Base-by-base conservation (phyloP, 2,329 filamentous ascomycete genomes). In the Raffaelea albimanens region DNA sequence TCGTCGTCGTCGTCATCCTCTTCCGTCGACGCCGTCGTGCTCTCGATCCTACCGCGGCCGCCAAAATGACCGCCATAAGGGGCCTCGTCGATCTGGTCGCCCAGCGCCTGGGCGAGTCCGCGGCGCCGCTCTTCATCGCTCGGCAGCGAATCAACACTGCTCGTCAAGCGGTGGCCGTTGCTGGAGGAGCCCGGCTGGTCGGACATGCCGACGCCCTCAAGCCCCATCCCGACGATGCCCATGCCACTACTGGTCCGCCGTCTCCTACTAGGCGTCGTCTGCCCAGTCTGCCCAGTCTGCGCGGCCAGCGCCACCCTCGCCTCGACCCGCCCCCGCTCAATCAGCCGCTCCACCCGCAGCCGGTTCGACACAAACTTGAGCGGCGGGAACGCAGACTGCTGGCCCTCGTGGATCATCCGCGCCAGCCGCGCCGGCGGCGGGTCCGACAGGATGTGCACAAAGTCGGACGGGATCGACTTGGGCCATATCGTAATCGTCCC, bases 401-500 rank as follows among this genome's bases (percentile, higher is more conserved):
- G 85, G 19, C 93, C 93, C 49, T 87, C 85, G 52, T 89, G 85
- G 14, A 98, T 78, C 91, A 97, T 96, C 34, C 85, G 76, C 7
- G 85, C 87, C 11, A 98, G 68, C 4, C 89, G 75, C 43, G 81
- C 70, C 3, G 82, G 71, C 39, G 80, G 83, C 0, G 93, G 93
- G 59, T 98, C 93, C 1, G 83, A 81, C 1, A 98, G 74, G 52
- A 98, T 95, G 57, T 87, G 79, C 61, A 76, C 81, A 61, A 96
- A 94, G 66, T 98, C 93, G 1, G 80, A 84, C 2, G 80, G 68
- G 3, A 82, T 69, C 13, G 82, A 83, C 62, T 89, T 88, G 8
- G 93, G 93, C 90, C 91, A 97, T 59, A 98, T 90, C 13, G 93
- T 98, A 53, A 97, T 85, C 10, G 88, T 97, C 23, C 93, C 93